Evolutionary conservation across 2,329 filamentous ascomycete species (phyloP).

Genomic region (Dendrostoma leiphaemia): DNA sequence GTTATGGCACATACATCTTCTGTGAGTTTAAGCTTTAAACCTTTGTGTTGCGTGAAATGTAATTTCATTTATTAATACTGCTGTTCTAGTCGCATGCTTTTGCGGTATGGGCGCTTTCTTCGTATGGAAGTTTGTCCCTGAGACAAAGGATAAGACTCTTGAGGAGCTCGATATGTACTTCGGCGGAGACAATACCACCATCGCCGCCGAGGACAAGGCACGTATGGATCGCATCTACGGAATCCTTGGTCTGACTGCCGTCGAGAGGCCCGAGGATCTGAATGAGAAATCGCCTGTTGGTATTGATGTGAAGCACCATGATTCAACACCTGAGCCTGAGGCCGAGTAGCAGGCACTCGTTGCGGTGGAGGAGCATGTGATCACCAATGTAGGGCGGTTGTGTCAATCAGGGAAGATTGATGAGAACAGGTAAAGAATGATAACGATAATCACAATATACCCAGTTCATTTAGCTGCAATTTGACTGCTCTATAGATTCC

Average conservation of each 20-base stretch:
- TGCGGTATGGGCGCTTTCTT: conserved; percentile 29
- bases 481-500: too few species aligned
- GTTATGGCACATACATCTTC: conserved; percentile 35
- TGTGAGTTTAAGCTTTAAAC: too few species aligned
- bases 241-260: conserved; percentile 23
- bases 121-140: conserved; percentile 34
- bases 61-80: too few species aligned
- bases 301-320: conserved; percentile 6
- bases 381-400: too few species aligned
- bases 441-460: neutral
- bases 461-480: neutral
- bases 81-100: conserved; percentile 38
- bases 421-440: neutral
- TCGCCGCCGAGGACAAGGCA: conserved; percentile 32
- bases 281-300: conserved; percentile 1
- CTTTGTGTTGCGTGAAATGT: too few species aligned
- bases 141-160: conserved; percentile 22
- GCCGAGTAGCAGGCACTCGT: neutral
- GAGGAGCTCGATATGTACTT: conserved; percentile 28
- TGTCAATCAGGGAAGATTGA: neutral
- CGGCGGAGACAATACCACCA: conserved; percentile 27
- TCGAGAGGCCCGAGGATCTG: conserved; percentile 26
- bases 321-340: neutral
- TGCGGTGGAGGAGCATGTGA: neutral
- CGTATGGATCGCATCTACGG: conserved; percentile 25